These are phyloP conservation scores for Aspergillus melleus DNA, from an alignment of 2,329 filamentous ascomycete species.

Conservation along the genomic window DNA sequence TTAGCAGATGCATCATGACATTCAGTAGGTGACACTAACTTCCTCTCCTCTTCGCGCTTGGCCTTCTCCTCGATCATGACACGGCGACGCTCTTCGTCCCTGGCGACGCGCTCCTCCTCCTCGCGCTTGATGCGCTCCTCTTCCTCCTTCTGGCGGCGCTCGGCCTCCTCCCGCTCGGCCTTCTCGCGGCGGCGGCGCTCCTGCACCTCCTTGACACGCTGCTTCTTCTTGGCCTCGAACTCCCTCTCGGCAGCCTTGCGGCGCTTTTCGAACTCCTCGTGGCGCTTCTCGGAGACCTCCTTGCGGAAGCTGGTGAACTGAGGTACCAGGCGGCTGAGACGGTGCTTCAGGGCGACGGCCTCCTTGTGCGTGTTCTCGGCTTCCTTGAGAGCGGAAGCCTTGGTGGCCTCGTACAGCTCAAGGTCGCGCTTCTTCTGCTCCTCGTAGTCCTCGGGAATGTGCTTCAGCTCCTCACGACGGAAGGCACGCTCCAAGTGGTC, in stretches of 20 bases:
- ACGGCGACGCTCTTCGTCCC: slow-evolving; percentile 76
- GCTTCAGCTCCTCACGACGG: slow-evolving; percentile 92
- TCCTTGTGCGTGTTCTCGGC: slow-evolving; percentile 87
- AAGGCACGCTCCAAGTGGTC: slow-evolving; percentile 97
- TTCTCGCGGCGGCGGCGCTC: slow-evolving; percentile 82
- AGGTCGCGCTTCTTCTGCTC: slow-evolving; percentile 76
- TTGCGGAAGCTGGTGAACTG: slow-evolving; percentile 80
- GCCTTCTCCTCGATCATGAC: slow-evolving; percentile 71
- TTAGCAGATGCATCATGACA: slow-evolving; percentile 31
- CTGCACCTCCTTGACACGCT: slow-evolving; percentile 82
- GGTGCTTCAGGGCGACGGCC: slow-evolving; percentile 89
- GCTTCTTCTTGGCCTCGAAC: slow-evolving; percentile 85
- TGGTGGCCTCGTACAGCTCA: slow-evolving; percentile 76
- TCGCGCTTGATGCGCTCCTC: slow-evolving; percentile 79
- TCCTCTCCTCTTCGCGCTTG: slow-evolving; percentile 59
- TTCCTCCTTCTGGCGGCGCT: slow-evolving; percentile 75
- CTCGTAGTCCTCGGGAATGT: slow-evolving; percentile 81
- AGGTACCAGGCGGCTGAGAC: slow-evolving; percentile 80
- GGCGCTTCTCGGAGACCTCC: slow-evolving; percentile 79
- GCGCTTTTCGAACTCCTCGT: slow-evolving; percentile 93
- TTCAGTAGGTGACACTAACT: slow-evolving; percentile 44
- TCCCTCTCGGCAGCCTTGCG: slow-evolving; percentile 89
- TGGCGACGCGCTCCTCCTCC: slow-evolving; percentile 78
- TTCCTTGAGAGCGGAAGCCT: slow-evolving; percentile 74
- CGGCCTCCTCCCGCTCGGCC: slow-evolving; percentile 79